Percentiles rank a stretch among this genome's conserved stretches.
Evolutionary conservation across 106 monocot genomes (phyloP).

Genomic region (Dendrobium nobile): DNA sequence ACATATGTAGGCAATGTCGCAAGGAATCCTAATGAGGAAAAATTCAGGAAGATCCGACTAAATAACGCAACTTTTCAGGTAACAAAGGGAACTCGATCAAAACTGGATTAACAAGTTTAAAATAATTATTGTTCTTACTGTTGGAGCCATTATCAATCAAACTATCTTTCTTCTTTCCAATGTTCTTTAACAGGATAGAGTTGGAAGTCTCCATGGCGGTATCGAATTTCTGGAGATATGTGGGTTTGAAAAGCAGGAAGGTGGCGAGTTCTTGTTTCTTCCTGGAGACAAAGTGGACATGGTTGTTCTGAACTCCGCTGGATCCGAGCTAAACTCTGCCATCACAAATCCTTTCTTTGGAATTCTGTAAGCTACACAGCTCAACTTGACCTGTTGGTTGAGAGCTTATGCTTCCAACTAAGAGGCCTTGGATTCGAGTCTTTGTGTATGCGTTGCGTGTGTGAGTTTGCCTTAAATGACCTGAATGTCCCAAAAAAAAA

Average conservation of each 20-base stretch:
- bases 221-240: constrained; percentile 72
- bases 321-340: constrained; percentile 80
- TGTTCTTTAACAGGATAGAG: constrained; percentile 54
- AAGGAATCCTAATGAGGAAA: constrained; percentile 72
- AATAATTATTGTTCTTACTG: background rate
- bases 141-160: background rate
- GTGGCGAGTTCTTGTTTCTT: constrained; percentile 54
- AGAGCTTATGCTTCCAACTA: too few species aligned
- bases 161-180: background rate
- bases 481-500: too few species aligned
- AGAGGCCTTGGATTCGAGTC: too few species aligned
- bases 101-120: background rate
- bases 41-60: constrained; percentile 80
- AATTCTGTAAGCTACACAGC: constrained; percentile 39
- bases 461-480: too few species aligned
- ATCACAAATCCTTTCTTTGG: constrained; percentile 88
- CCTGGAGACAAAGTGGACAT: constrained; percentile 72
- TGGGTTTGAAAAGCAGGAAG: constrained; percentile 78
- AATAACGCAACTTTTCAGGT: constrained; percentile 74
- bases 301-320: constrained; percentile 58
- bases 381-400: too few species aligned
- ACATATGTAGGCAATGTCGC: constrained; percentile 76
- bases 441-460: too few species aligned
- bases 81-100: background rate
- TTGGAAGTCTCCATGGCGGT: constrained; percentile 71